These are phyloP conservation scores for Solanum sparsipilum DNA, from an alignment of 257 asterid species.

Conservation along the genomic window DNA sequence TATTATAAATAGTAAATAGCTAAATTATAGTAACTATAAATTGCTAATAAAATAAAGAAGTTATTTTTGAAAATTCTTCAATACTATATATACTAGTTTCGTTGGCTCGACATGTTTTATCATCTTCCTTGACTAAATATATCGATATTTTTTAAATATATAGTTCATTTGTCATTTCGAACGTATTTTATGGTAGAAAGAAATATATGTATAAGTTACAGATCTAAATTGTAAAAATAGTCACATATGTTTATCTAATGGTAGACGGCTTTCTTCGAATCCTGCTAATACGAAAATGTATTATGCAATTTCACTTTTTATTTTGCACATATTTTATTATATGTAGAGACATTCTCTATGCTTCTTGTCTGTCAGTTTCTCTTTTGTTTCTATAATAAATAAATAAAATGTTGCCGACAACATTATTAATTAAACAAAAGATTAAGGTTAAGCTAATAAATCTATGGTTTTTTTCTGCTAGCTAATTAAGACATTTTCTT, in stretches of 20 bases:
- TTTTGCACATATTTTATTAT: too few relatives aligned
- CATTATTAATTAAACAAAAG: not conserved
- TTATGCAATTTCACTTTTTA: not conserved
- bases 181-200: not conserved
- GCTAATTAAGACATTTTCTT: not conserved
- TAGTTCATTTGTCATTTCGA: not conserved
- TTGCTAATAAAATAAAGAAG: too few relatives aligned
- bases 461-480: not conserved
- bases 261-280: not conserved
- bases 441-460: not conserved
- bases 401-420: not conserved
- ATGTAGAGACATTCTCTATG: not conserved
- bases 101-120: not conserved
- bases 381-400: not conserved
- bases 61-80: too few relatives aligned
- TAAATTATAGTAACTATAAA: not conserved
- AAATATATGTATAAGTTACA: not conserved
- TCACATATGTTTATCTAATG: too few relatives aligned
- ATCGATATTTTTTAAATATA: not conserved
- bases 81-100: not conserved
- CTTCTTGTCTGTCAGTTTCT: not conserved
- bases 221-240: fast-evolving
- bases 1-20: not conserved
- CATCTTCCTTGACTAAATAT: not conserved
- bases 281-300: not conserved